phyloP scores from a whole-genome alignment of 495 filamentous ascomycete genomes.

The Lepraria neglecta region DNA sequence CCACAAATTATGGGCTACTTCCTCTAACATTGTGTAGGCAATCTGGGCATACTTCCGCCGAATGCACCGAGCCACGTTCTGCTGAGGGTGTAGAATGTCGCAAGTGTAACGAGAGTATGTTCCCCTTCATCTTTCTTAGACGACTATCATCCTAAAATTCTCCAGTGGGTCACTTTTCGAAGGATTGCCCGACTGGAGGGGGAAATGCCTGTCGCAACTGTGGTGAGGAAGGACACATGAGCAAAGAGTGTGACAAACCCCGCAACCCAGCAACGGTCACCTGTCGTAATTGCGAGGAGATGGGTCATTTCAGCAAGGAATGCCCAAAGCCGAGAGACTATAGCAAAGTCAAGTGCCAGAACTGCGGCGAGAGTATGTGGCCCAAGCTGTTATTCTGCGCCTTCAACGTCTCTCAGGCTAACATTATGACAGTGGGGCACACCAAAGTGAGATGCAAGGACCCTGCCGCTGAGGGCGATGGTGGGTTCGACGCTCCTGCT shows the following conservation, averaged over 20 bases:
- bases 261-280: slow-evolving; percentile 43
- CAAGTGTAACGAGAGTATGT: slow-evolving; percentile 63
- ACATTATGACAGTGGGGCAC: slow-evolving; percentile 54
- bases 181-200: slow-evolving; percentile 64
- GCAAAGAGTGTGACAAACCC: slow-evolving; percentile 51
- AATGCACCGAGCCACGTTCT: slow-evolving; percentile 66
- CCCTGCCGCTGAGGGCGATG: slow-evolving; percentile 32
- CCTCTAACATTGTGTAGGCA: slow-evolving; percentile 35
- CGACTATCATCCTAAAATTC: slow-evolving; percentile 19
- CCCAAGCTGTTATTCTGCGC: background rate
- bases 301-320: slow-evolving; percentile 65
- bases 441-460: slow-evolving; percentile 55
- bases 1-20: background rate
- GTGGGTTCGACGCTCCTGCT: slow-evolving; percentile 13
- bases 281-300: slow-evolving; percentile 67
- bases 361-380: slow-evolving; percentile 61
- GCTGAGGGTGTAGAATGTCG: slow-evolving; percentile 73
- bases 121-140: background rate
- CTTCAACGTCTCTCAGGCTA: slow-evolving; percentile 15
- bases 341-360: slow-evolving; percentile 65
- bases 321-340: slow-evolving; percentile 75
- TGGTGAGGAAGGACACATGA: slow-evolving; percentile 47
- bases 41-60: slow-evolving; percentile 51
- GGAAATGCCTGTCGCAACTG: slow-evolving; percentile 59
- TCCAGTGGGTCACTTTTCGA: slow-evolving; percentile 73